phyloP scores from a whole-genome alignment of 139 green algal genomes.

The Chlorella sp. region DNA sequence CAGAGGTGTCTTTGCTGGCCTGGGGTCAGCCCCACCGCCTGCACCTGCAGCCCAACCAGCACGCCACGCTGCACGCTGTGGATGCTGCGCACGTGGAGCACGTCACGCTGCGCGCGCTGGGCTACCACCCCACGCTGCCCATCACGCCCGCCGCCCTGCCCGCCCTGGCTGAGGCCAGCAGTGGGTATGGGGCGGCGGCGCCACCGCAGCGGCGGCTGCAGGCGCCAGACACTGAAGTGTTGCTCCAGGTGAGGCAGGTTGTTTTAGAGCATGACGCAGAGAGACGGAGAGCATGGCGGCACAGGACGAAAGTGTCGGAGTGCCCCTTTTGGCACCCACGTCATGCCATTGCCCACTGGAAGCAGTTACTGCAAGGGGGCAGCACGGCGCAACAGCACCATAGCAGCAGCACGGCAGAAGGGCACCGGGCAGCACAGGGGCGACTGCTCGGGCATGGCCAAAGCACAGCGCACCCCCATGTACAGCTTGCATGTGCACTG shows the following conservation, averaged over 20 bases:
- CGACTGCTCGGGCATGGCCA: background rate
- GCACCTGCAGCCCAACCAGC: constrained; percentile 41
- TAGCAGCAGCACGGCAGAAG: too few species aligned
- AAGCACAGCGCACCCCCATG: background rate
- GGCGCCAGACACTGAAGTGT: constrained; percentile 8
- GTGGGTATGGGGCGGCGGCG: background rate
- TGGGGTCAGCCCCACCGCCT: constrained; percentile 14
- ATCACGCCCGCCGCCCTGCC: constrained; percentile 18
- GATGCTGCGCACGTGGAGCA: constrained; percentile 24
- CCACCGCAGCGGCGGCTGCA: background rate
- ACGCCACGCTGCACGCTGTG: constrained; percentile 35
- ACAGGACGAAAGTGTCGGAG: too few species aligned
- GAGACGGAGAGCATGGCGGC: too few species aligned
- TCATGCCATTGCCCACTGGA: too few species aligned
- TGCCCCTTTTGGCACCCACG: too few species aligned
- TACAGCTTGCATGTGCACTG: background rate
- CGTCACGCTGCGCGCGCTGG: constrained; percentile 43
- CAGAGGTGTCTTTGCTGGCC: constrained; percentile 39
- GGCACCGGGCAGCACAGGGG: too few species aligned
- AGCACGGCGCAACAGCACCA: too few species aligned
- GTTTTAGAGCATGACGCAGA: too few species aligned
- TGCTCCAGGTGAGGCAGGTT: background rate
- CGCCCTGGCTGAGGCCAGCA: background rate
- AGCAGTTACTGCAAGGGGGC: too few species aligned
- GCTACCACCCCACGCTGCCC: constrained; percentile 46